Conservation (phyloP, 495 filamentous ascomycete genomes). For the Penicillium waksmanii region DNA sequence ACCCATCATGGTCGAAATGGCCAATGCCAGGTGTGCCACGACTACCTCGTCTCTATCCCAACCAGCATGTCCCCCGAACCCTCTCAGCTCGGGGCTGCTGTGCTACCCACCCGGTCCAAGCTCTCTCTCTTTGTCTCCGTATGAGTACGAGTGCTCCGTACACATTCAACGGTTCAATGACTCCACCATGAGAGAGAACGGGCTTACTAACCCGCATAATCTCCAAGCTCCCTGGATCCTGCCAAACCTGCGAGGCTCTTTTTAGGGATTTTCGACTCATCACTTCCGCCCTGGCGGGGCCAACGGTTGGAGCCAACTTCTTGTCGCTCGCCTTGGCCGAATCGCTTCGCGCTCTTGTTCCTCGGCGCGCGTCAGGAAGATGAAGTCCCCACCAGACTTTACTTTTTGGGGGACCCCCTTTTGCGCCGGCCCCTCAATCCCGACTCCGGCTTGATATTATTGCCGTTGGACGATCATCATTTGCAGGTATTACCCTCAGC, state of each 20-base stretch:
- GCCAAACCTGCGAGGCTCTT: not conserved
- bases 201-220: slow-evolving; percentile 23
- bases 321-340: slow-evolving; percentile 8
- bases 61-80: slow-evolving; percentile 4
- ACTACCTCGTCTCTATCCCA: not conserved
- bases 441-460: slow-evolving; percentile 5
- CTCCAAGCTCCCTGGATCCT: slow-evolving; percentile 9
- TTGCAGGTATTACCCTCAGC: not conserved
- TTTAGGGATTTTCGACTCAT: not conserved
- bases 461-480: slow-evolving; percentile 21
- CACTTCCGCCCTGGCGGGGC: slow-evolving; percentile 13
- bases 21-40: not conserved
- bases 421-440: slow-evolving; percentile 6
- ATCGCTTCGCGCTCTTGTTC: slow-evolving; percentile 14
- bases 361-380: slow-evolving; percentile 22
- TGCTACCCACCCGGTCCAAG: slow-evolving; percentile 12
- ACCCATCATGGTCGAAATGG: not conserved
- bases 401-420: slow-evolving; percentile 16
- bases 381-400: slow-evolving; percentile 20
- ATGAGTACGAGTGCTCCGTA: not conserved
- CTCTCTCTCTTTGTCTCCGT: slow-evolving; percentile 10
- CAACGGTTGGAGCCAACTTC: slow-evolving; percentile 11
- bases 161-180: slow-evolving; percentile 2
- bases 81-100: slow-evolving; percentile 1
- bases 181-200: slow-evolving; percentile 7